Percentiles rank a stretch among this genome's conserved stretches.
phyloP scores from a whole-genome alignment of 257 asterid genomes.

The Forsythia suspensa region DNA sequence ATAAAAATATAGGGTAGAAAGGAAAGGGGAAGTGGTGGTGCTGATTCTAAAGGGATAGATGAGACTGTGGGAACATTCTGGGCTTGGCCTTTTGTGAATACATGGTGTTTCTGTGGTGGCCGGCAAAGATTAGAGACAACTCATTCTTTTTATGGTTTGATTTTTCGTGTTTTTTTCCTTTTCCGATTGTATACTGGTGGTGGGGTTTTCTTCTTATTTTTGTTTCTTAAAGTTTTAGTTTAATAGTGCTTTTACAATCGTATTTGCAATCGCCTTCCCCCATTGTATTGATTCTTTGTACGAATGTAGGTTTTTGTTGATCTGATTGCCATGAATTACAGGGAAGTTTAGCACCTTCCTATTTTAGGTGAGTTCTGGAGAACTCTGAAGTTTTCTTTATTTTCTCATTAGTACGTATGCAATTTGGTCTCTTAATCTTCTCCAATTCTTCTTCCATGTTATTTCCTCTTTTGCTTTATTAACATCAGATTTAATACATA shows the following conservation, averaged over 20 bases:
- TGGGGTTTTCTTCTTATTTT: conserved; percentile 33
- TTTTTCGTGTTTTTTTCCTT: conserved; percentile 37
- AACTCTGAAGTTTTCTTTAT: conserved; percentile 1
- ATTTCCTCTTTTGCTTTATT: too few relatives aligned
- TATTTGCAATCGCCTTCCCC: conserved; percentile 18
- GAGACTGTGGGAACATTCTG: conserved; percentile 55
- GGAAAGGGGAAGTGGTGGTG: conserved; percentile 48
- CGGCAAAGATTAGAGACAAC: conserved; percentile 62
- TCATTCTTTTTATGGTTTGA: conserved; percentile 51
- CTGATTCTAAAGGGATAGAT: conserved; percentile 52
- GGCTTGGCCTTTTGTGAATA: conserved; percentile 66
- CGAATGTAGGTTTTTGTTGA: conserved; percentile 22
- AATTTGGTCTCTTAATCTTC: too few relatives aligned
- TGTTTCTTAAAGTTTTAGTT: conserved; percentile 26
- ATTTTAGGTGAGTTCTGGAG: conserved; percentile 30
- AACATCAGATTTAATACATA: too few relatives aligned
- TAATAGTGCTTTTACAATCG: conserved; percentile 27
- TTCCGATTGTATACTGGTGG: conserved; percentile 18
- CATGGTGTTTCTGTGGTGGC: conserved; percentile 79
- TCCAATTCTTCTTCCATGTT: too few relatives aligned
- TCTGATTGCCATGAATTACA: conserved; percentile 28
- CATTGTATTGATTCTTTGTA: conserved; percentile 22
- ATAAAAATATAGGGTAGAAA: conserved; percentile 14
- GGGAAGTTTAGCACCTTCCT: conserved; percentile 17
- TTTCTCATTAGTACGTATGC: conserved; percentile 12